Base-by-base conservation (phyloP, 192 early-diverging fungal species). In the Rhizophagus clarus region DNA sequence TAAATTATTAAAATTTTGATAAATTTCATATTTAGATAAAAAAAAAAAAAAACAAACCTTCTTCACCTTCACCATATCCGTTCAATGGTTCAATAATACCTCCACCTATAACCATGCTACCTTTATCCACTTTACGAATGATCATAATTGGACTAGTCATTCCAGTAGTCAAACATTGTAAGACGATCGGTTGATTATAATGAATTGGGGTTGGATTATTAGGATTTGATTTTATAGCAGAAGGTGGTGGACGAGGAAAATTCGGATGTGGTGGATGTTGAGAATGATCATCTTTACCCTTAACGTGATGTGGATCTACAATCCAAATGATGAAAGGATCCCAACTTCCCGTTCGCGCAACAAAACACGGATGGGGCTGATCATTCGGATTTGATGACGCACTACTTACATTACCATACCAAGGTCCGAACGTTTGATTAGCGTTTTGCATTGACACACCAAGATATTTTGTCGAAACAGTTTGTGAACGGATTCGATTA, bases 401-500 rank as follows among this genome's bases (percentile, higher is more conserved):
- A 11, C 22, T 32, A 79, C 12, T 26, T 5, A 9, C 81, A 34
- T 74, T 80, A 63, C 87, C 82, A 32, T 81, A 84, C 81, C 84
- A 84, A 51, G 84, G 81, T 28, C 82, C 83, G 73, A 81, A 82
- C 1, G 80, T 81, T 42, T 83, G 84, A 22, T 82, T 80, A 10
- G 85, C 81, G 0, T 81, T 84, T 22, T 85, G 84, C 10, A 81
- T 86, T 17, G 86, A 88, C 4, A 90, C 91, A 14, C 93, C 89
- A 24, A 97, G 88, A 67, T 93, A 98, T 80, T 96, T 93, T 51
- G 97, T 97, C 1, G 91, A 95, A 20, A 95, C 94, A 0, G 95
- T 96, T 85, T 98, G 97, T 1, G 95, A 94, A 34, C 95, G 92
- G 69, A 95, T 88, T 40, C 97, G 90, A 84, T 97, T 97, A 83